Conservation (phyloP, 2,329 filamentous ascomycete species). For the Botryotinia calthae region DNA sequence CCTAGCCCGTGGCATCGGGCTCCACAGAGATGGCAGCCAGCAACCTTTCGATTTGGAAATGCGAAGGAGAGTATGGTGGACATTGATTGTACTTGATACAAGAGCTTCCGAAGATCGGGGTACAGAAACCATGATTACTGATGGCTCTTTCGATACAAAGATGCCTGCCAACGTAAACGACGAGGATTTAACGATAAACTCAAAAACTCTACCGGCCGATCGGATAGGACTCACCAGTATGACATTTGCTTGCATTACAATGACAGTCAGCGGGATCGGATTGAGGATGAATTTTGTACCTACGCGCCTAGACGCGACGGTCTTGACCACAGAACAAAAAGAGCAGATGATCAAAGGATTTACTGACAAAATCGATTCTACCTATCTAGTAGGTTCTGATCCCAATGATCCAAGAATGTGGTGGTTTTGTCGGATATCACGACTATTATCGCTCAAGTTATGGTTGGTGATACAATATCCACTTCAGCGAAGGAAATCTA, state of each 20-base stretch:
- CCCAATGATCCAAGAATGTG: background rate
- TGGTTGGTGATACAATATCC: constrained; percentile 50
- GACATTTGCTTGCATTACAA: constrained; percentile 23
- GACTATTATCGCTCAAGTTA: constrained; percentile 38
- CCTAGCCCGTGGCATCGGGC: constrained; percentile 43
- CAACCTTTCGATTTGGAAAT: constrained; percentile 50
- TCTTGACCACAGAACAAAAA: constrained; percentile 15
- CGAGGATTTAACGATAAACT: constrained; percentile 42
- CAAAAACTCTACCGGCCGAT: background rate
- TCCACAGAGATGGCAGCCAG: constrained; percentile 50
- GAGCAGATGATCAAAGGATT: constrained; percentile 20
- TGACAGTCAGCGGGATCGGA: constrained; percentile 10
- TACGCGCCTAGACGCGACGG: background rate
- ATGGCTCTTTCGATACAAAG: constrained; percentile 46
- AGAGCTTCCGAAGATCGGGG: constrained; percentile 51
- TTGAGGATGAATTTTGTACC: constrained; percentile 21
- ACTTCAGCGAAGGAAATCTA: constrained; percentile 4
- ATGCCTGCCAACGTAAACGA: constrained; percentile 53
- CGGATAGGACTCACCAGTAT: constrained; percentile 23
- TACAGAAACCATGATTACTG: constrained; percentile 45
- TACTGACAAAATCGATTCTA: constrained; percentile 9
- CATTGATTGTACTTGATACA: constrained; percentile 48
- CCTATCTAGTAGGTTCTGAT: constrained; percentile 11
- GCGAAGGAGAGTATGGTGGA: constrained; percentile 52
- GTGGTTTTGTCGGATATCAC: background rate